phyloP scores from a whole-genome alignment of 1,284 basidiomycete genomes.

The Cystobasidium sp. region DNA sequence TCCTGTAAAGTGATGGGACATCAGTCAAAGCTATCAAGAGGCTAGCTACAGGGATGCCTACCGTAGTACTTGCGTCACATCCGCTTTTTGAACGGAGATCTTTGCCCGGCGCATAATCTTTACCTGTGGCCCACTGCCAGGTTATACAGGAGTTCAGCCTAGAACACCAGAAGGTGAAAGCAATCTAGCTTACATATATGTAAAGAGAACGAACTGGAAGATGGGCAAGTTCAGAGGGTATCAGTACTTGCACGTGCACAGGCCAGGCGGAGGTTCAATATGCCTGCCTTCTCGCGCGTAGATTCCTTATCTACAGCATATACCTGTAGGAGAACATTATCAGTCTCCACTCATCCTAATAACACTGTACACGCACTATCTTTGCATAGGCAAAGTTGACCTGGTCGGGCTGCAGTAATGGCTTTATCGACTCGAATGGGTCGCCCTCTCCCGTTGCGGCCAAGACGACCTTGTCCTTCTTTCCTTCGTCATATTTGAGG shows the following conservation, averaged over 20 bases:
- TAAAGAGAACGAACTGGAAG: constrained; percentile 34
- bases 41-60: background rate
- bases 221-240: background rate
- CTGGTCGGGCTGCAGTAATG: constrained; percentile 39
- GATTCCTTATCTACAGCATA: constrained; percentile 42
- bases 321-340: background rate
- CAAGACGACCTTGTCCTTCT: constrained; percentile 39
- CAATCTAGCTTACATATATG: constrained; percentile 23
- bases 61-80: constrained; percentile 40
- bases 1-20: constrained; percentile 9
- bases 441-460: constrained; percentile 25
- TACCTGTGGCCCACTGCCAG: constrained; percentile 39
- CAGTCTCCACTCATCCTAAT: background rate
- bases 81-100: constrained; percentile 38
- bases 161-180: background rate
- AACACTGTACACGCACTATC: constrained; percentile 15
- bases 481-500: constrained; percentile 37
- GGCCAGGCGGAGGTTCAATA: background rate
- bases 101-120: constrained; percentile 43
- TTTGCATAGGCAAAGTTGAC: constrained; percentile 38
- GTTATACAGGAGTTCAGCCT: background rate
- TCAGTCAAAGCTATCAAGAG: background rate
- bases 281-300: constrained; percentile 31
- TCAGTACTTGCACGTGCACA: constrained; percentile 8
- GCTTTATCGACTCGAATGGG: constrained; percentile 27